Base-by-base conservation (phyloP, 2,329 filamentous ascomycete genomes). In the Neodidymelliopsis sp. region DNA sequence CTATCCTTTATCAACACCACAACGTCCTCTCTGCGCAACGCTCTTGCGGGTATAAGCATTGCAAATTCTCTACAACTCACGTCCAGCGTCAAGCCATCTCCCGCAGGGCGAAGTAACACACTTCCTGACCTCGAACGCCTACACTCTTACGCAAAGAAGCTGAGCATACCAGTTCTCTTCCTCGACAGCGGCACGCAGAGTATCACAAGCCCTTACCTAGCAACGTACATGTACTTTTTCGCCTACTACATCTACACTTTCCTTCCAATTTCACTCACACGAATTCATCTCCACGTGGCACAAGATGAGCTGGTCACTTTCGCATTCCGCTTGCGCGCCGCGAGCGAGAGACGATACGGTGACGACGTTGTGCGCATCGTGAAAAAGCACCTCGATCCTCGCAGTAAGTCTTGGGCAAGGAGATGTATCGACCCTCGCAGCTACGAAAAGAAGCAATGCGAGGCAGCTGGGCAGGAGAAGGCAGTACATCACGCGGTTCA, bases 211-310 rank as follows among this genome's bases (percentile, higher is more conserved):
- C 46, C 56, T 6, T 56, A 65, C 22, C 51, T 69, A 1, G 54
- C 52, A 2, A 62, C 52, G 0, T 71, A 71, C 46, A 63, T 71
- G 54, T 69, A 60, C 56, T 71, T 62, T 43, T 67, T 57, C 50
- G 62, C 55, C 2, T 69, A 63, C 56, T 71, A 71, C 57, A 57
- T 67, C 40, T 54, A 64, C 53, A 62, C 61, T 0, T 62, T 67
- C 35, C 56, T 71, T 2, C 63, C 66, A 0, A 4, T 45, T 6
- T 54, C 56, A 1, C 20, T 70, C 2, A 40, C 49, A 0, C 52
- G 37, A 0, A 37, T 56, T 1, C 69, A 71, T 27, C 53, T 65
- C 25, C 34, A 66, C 39, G 48, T 47, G 27, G 67, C 60, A 1
- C 60, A 65, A 22, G 68, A 72, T 35, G 51, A 54, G 13, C 63